Percentiles rank a stretch among this genome's conserved stretches.
Conservation (phyloP, 345 rosid species). For the Corymbia maculata region DNA sequence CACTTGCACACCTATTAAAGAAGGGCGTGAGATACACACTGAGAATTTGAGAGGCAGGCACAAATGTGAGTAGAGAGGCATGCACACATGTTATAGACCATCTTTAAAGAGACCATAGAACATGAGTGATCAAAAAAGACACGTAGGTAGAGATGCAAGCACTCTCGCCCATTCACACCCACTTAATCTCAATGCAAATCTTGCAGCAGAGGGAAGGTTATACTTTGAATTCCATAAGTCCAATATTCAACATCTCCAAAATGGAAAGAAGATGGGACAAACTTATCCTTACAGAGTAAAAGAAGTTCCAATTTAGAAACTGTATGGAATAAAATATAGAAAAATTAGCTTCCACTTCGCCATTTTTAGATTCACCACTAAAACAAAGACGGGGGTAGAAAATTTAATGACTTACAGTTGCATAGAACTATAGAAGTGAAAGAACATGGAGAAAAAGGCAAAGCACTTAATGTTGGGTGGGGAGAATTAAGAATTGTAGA, state of each 20-base stretch:
- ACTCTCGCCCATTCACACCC: neutral
- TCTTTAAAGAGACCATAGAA: neutral
- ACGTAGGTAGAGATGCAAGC: neutral
- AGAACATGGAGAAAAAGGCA: neutral
- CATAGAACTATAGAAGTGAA: neutral
- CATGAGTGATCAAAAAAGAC: neutral
- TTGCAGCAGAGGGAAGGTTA: neutral
- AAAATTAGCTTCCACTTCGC: neutral
- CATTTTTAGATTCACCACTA: neutral
- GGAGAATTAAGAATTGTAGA: neutral
- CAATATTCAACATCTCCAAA: neutral
- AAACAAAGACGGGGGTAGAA: neutral
- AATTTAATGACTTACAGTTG: neutral
- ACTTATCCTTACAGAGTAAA: neutral
- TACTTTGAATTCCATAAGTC: neutral
- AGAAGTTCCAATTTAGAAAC: neutral
- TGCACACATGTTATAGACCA: neutral
- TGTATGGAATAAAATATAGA: neutral
- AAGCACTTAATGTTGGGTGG: neutral
- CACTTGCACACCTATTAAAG: neutral
- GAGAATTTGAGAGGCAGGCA: neutral
- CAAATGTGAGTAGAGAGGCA: neutral
- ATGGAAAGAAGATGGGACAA: neutral
- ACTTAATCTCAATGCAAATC: neutral
- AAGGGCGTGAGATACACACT: neutral